These are phyloP conservation scores for Brettanomyces custersianus DNA, from an alignment of 805 yeast species.

Conservation along the genomic window DNA sequence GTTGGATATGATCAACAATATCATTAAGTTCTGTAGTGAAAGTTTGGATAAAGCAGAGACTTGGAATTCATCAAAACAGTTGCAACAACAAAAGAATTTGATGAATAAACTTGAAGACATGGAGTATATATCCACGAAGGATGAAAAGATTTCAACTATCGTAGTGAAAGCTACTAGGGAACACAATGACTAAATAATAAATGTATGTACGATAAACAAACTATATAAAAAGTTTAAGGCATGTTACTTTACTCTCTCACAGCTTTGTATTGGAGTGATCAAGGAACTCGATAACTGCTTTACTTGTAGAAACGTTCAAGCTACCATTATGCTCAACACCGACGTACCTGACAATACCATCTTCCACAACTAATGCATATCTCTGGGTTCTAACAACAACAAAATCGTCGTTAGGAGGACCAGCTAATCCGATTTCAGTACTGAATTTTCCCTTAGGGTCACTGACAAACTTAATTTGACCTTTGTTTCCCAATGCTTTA, in stretches of 20 bases:
- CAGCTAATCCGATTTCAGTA: constrained; percentile 46
- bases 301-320: constrained; percentile 9
- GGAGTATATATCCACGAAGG: constrained; percentile 10
- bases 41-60: constrained; percentile 77
- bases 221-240: no score
- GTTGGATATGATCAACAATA: constrained; percentile 73
- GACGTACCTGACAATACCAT: constrained; percentile 22
- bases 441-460: constrained; percentile 61
- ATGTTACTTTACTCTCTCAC: background rate
- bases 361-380: constrained; percentile 61
- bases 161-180: constrained; percentile 3
- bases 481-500: constrained; percentile 34
- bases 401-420: constrained; percentile 44
- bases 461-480: constrained; percentile 34
- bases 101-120: constrained; percentile 20
- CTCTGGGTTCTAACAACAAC: constrained; percentile 53
- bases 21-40: constrained; percentile 77
- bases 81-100: constrained; percentile 20
- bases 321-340: constrained; percentile 37
- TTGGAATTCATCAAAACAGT: constrained; percentile 42
- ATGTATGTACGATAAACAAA: no score
- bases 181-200: background rate
- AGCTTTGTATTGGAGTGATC: background rate
- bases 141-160: constrained; percentile 6
- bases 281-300: constrained; percentile 1